Percentiles rank a stretch among this genome's conserved stretches.
These are phyloP conservation scores for Sideroxylon spinosum DNA, from an alignment of 179 eudicot genomes.

Conservation along the genomic window DNA sequence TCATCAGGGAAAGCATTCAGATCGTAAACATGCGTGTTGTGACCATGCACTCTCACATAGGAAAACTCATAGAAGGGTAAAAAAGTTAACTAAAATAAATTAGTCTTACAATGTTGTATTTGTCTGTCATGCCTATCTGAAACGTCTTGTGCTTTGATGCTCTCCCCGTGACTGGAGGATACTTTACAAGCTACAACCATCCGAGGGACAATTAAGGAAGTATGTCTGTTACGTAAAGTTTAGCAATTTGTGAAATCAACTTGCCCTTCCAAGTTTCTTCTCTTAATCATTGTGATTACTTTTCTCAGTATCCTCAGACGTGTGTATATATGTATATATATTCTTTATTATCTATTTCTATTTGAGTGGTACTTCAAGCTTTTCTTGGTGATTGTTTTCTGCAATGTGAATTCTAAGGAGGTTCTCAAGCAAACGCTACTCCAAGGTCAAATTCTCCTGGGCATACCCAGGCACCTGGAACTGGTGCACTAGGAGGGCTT, in stretches of 20 bases:
- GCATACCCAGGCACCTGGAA: constrained; percentile 55
- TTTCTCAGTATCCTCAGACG: too few species aligned
- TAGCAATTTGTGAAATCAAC: background rate
- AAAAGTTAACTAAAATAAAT: background rate
- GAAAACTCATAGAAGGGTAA: background rate
- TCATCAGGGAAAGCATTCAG: background rate
- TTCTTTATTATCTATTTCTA: background rate
- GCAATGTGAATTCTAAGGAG: constrained; percentile 33
- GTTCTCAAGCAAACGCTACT: constrained; percentile 56
- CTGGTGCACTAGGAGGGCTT: constrained; percentile 63
- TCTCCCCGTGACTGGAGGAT: background rate
- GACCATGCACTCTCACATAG: background rate
- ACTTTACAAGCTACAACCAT: background rate
- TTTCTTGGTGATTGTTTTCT: constrained; percentile 11
- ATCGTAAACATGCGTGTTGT: background rate
- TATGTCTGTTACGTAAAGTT: background rate
- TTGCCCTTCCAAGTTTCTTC: background rate
- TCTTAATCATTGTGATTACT: background rate
- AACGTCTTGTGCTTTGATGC: background rate
- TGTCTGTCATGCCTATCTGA: background rate
- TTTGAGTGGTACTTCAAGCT: background rate
- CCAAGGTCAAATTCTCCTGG: constrained; percentile 54
- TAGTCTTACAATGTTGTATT: background rate
- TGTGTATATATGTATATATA: too few species aligned
- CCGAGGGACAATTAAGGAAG: background rate